Conservation (phyloP, 2,329 filamentous ascomycete species). For the Trichoderma simmonsii region DNA sequence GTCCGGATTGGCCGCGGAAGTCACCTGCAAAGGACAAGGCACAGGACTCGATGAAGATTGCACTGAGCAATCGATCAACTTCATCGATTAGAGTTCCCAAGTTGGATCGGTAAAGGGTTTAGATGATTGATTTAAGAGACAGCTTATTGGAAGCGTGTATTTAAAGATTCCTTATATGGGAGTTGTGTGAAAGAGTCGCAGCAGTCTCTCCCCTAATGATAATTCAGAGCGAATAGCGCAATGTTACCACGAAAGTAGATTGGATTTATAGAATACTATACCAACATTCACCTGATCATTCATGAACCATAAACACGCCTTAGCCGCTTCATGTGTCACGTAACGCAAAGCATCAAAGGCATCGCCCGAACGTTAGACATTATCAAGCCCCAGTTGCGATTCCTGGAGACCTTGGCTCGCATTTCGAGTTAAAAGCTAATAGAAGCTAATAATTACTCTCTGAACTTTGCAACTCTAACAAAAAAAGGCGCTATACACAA, state of each 20-base stretch:
- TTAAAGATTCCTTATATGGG: neutral
- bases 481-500: slow-evolving; percentile 12
- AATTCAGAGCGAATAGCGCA: neutral
- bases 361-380: neutral
- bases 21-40: slow-evolving; percentile 32
- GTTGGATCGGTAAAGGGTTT: slow-evolving; percentile 21
- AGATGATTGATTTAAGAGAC: neutral
- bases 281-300: neutral
- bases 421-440: neutral
- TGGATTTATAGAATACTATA: neutral
- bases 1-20: slow-evolving; percentile 89
- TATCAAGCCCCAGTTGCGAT: neutral
- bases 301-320: neutral
- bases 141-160: neutral
- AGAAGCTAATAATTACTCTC: neutral
- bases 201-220: neutral
- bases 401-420: neutral
- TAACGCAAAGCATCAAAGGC: neutral
- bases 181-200: neutral
- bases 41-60: slow-evolving; percentile 27
- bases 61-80: slow-evolving; percentile 33
- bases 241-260: neutral
- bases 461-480: neutral
- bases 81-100: slow-evolving; percentile 31
- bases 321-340: neutral